Evolutionary conservation across 495 filamentous ascomycete species (phyloP).

Genomic region (Cercophora samala): DNA sequence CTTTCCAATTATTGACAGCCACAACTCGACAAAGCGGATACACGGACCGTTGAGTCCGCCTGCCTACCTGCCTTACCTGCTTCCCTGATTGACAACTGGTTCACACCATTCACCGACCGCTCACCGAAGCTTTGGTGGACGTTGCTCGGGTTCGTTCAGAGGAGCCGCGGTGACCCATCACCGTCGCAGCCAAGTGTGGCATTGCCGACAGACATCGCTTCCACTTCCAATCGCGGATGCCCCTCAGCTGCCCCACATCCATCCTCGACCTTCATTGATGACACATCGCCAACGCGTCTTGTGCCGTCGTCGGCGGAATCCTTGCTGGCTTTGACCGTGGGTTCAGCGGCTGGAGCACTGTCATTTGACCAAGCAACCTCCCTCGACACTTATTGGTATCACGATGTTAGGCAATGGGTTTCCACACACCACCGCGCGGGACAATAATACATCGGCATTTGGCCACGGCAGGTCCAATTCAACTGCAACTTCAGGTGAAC

Average conservation of each 20-base stretch:
- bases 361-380: background rate
- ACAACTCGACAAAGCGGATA: background rate
- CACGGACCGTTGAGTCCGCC: background rate
- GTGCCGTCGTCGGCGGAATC: background rate
- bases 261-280: background rate
- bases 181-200: constrained; percentile 1
- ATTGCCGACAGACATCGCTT: background rate
- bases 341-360: background rate
- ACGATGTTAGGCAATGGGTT: background rate
- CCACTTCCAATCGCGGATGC: background rate
- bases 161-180: background rate
- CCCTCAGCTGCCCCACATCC: constrained; percentile 1
- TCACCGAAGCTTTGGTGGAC: background rate
- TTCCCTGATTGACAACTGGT: background rate
- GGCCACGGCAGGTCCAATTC: background rate
- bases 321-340: background rate
- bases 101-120: background rate
- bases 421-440: background rate
- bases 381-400: background rate
- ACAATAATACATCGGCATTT: background rate
- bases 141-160: background rate
- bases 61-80: no score
- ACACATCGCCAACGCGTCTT: background rate
- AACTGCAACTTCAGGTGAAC: background rate
- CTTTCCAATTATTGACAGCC: background rate